Conservation (phyloP, 1,284 basidiomycete genomes). For the Hemileia vastatrix region DNA sequence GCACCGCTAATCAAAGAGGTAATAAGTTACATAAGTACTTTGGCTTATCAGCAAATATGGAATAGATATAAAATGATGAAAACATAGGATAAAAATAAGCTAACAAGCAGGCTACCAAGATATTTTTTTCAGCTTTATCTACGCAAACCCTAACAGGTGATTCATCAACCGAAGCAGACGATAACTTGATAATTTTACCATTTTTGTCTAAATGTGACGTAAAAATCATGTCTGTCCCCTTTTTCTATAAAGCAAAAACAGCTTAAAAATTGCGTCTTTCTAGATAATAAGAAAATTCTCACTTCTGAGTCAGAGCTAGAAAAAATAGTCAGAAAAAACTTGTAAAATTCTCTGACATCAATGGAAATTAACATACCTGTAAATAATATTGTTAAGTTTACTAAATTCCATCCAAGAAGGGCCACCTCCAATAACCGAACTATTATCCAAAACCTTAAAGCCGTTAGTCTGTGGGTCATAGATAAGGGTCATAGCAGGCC, state of each 20-base stretch:
- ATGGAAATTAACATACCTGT: not conserved
- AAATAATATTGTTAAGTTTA: not conserved
- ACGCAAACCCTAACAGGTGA: not conserved
- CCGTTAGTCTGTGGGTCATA: not conserved
- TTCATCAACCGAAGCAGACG: not conserved
- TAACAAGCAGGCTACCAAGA: not conserved
- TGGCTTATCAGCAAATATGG: no score
- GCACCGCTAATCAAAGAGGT: not conserved
- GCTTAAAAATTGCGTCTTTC: no score
- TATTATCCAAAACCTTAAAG: not conserved
- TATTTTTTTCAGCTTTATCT: not conserved
- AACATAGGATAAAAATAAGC: not conserved
- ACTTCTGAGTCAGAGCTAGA: not conserved
- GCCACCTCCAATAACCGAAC: not conserved
- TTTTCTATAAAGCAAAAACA: no score
- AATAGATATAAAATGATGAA: no score
- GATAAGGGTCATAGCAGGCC: not conserved
- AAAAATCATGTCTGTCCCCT: not conserved
- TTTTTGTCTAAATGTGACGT: not conserved
- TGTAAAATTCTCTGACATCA: not conserved
- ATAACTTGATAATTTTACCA: not conserved
- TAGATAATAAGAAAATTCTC: not conserved
- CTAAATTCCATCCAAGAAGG: not conserved
- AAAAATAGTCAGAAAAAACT: not conserved
- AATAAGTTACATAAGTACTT: no score